Evolutionary conservation across 1,139 yeast species (phyloP).

Genomic region (Pichia kudriavzevii): DNA sequence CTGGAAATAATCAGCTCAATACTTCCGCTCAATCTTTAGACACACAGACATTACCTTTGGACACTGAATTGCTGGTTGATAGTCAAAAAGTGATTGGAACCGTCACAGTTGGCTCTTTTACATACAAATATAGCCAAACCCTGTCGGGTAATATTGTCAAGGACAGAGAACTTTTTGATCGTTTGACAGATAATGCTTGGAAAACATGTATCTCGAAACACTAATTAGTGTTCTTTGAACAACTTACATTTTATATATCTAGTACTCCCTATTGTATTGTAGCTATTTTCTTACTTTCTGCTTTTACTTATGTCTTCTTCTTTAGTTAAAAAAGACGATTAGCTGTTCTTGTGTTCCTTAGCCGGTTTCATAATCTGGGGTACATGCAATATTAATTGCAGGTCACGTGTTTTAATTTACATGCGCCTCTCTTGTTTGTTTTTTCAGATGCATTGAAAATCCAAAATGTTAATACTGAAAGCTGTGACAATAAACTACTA

Average conservation of each 20-base stretch:
- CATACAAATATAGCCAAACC: conserved; percentile 12
- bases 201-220: conserved; percentile 13
- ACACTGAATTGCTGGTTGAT: no score
- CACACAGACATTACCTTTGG: no score
- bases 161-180: conserved; percentile 12
- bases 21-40: no score
- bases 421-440: not conserved
- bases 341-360: no score
- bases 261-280: not conserved
- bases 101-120: conserved; percentile 10
- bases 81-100: conserved; percentile 10
- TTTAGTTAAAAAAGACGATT: no score
- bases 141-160: conserved; percentile 9
- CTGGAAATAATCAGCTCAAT: no score
- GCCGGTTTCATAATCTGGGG: no score
- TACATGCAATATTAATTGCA: no score
- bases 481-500: no score
- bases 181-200: conserved; percentile 13
- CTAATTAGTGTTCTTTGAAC: not conserved
- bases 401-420: no score
- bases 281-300: not conserved
- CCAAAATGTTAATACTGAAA: no score
- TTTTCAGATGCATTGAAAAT: not conserved
- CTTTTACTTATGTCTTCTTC: not conserved
- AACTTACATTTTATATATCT: no score